Conservation (phyloP, 345 rosid genomes). For the Anastatica hierochuntica region DNA sequence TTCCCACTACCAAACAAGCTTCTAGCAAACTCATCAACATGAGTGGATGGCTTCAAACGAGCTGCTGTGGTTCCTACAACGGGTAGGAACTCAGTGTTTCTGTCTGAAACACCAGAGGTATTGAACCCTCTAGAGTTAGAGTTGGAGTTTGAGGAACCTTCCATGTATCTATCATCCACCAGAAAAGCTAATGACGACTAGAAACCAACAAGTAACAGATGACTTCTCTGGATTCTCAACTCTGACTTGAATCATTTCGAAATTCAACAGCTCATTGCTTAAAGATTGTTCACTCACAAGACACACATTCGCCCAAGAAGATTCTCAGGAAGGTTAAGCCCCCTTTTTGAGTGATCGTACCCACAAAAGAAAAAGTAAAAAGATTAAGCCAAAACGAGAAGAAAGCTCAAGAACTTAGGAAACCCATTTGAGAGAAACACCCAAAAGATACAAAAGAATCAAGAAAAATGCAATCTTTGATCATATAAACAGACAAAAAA, state of each 20-base stretch:
- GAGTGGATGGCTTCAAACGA: constrained; percentile 33
- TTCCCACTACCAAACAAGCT: constrained; percentile 47
- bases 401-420: constrained; percentile 15
- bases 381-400: no score
- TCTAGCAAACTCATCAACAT: constrained; percentile 40
- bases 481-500: constrained; percentile 2
- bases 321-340: no score
- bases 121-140: constrained; percentile 55
- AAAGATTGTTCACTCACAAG: no score
- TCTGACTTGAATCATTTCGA: constrained; percentile 36
- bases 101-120: constrained; percentile 46
- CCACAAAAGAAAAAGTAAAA: constrained; percentile 5
- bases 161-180: constrained; percentile 68
- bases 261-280: constrained; percentile 36
- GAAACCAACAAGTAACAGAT: constrained; percentile 31
- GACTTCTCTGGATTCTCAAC: constrained; percentile 32
- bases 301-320: constrained; percentile 9
- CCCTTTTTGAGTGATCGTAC: constrained; percentile 7
- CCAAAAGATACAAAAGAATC: no score
- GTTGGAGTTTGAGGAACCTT: constrained; percentile 71
- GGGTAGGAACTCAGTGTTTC: constrained; percentile 34
- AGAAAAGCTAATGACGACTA: constrained; percentile 24
- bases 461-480: constrained; percentile 11
- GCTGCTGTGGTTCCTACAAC: constrained; percentile 17
- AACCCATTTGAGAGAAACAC: constrained; percentile 5